Conservation (phyloP, 208 protist genomes). For the Crithidia brevicula region DNA sequence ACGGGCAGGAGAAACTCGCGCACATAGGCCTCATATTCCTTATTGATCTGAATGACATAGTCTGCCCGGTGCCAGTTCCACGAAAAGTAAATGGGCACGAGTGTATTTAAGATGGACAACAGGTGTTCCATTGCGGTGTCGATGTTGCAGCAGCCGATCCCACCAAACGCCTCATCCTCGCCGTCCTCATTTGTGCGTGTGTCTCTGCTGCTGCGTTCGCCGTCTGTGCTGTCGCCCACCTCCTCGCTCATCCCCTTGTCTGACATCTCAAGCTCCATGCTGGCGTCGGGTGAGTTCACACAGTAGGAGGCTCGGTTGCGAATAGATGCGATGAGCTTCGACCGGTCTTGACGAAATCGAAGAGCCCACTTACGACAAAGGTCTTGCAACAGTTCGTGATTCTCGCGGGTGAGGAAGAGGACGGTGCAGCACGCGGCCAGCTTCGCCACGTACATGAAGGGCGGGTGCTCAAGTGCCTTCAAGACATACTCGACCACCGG, state of each 20-base stretch:
- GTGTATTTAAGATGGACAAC: slow-evolving; percentile 74
- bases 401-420: slow-evolving; percentile 79
- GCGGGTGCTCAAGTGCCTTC: slow-evolving; percentile 76
- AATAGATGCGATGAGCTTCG: slow-evolving; percentile 51
- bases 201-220: background rate
- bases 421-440: slow-evolving; percentile 79
- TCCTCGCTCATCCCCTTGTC: slow-evolving; percentile 16
- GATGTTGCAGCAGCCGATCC: slow-evolving; percentile 40
- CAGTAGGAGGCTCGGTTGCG: slow-evolving; percentile 37
- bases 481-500: slow-evolving; percentile 87
- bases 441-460: slow-evolving; percentile 85
- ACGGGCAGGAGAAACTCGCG: slow-evolving; percentile 75
- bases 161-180: slow-evolving; percentile 9
- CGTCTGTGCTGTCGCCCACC: background rate
- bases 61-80: slow-evolving; percentile 88
- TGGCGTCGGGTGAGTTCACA: slow-evolving; percentile 11
- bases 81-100: slow-evolving; percentile 87
- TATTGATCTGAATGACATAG: slow-evolving; percentile 88
- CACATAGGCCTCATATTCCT: slow-evolving; percentile 78
- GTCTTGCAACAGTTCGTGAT: slow-evolving; percentile 61
- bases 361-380: slow-evolving; percentile 81
- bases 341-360: slow-evolving; percentile 69
- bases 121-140: slow-evolving; percentile 76
- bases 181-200: background rate
- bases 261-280: background rate